Evolutionary conservation across 208 protist species (phyloP), one percentile per base, ranked within the genome.

Genomic region (Leishmania guyanensis): DNA sequence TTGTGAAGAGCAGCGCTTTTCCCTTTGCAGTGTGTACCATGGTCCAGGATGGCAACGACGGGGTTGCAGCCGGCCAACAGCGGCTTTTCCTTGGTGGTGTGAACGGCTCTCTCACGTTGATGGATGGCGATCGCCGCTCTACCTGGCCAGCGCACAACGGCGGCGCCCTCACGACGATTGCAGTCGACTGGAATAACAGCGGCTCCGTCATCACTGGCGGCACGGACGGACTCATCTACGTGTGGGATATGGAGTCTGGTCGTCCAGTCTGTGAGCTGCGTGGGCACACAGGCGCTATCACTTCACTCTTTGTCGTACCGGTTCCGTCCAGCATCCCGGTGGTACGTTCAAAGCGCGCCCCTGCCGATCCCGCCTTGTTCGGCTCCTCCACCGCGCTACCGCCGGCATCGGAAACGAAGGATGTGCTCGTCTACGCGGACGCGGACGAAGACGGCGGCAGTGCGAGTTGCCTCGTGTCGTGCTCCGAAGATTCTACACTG

Each of bases 201-300:
- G 78, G 80, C 54, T 50, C 89, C n/a, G 72, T 94, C 29, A n/a
- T 94, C 26, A 97, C 93, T n/a, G 93, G 92, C 62, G 81, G 90
- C 68, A 86, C 88, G 20, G 93, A 97, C 75, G 91, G 93, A 50
- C 82, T 92, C 5, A 79, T 95, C 56, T 91, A 88, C 54, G 84
- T 97, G 6, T 97, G 92, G 89, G 90, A 97, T 78, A 79, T 81
- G 64, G 87, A 85, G 33, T 79, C 77, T 22, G 91, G 91, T 33
- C 85, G 89, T 51, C 88, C 86, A 36, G 90, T 95, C 48, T 89
- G 90, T 56, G 64, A 92, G 62, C 82, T 97, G 62, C 71, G 89
- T 22, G 93, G 92, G 36, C 93, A 97, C 82, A 82, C 77, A 17
- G 94, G 92, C 79, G 73, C 88, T 26, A 86, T 96, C 56, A 93